Evolutionary conservation across 2,329 filamentous ascomycete genomes (phyloP).

Genomic region (Calonectria leucothoes): DNA sequence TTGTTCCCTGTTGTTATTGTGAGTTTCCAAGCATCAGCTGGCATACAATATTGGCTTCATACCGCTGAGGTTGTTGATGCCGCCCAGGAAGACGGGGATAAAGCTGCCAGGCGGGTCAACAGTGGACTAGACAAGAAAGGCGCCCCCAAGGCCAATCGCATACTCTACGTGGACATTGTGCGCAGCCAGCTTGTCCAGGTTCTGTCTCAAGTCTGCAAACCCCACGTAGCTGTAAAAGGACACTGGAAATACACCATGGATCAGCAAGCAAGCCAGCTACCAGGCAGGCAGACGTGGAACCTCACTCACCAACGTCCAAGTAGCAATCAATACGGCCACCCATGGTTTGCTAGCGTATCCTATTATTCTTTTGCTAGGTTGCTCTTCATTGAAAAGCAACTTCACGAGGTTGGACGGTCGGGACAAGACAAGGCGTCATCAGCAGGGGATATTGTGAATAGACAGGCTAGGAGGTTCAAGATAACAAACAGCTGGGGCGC

Average conservation of each 20-base stretch:
- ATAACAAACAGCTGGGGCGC: not conserved
- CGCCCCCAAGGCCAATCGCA: slow-evolving; percentile 40
- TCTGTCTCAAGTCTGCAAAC: slow-evolving; percentile 68
- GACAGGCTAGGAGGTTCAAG: not conserved
- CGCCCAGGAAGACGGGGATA: slow-evolving; percentile 78
- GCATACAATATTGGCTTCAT: slow-evolving; percentile 26
- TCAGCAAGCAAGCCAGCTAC: slow-evolving; percentile 6
- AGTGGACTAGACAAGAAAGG: not conserved
- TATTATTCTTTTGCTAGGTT: not conserved
- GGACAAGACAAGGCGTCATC: not conserved
- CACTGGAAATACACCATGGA: slow-evolving; percentile 56
- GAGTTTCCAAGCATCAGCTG: not conserved
- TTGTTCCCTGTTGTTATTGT: slow-evolving; percentile 72
- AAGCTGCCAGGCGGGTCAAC: slow-evolving; percentile 59
- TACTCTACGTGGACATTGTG: slow-evolving; percentile 76
- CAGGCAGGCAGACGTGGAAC: not conserved
- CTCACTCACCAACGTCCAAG: slow-evolving; percentile 70
- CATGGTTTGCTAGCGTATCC: slow-evolving; percentile 54
- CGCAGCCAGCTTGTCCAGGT: slow-evolving; percentile 63
- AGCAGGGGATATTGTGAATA: not conserved
- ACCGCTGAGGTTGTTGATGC: slow-evolving; percentile 71
- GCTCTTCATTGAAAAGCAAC: not conserved
- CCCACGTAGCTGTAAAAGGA: slow-evolving; percentile 72
- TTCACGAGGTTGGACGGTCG: not conserved
- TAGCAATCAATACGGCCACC: slow-evolving; percentile 73